These are phyloP conservation scores for Cercophora sp. DNA, from an alignment of 495 filamentous ascomycete genomes.

Conservation along the genomic window DNA sequence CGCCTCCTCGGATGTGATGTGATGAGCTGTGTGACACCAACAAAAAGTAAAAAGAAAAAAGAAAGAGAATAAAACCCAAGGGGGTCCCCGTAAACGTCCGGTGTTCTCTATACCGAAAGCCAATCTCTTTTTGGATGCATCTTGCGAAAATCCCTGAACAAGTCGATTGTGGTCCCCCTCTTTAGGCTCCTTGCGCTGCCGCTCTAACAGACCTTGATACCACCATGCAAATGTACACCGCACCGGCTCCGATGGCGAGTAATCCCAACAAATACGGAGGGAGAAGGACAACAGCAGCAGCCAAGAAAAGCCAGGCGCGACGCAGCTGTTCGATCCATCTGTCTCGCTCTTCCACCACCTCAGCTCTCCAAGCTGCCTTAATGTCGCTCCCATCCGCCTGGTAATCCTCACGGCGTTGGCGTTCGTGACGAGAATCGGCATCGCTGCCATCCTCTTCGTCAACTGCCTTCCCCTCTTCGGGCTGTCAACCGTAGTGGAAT, in stretches of 20 bases:
- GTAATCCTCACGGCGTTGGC: constrained; percentile 11
- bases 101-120: constrained; percentile 11
- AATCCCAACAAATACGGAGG: constrained; percentile 28
- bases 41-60: constrained; percentile 5
- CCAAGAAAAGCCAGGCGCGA: constrained; percentile 24
- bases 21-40: constrained; percentile 5
- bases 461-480: constrained; percentile 29
- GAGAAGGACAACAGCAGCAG: constrained; percentile 35
- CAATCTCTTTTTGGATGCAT: constrained; percentile 12
- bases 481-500: constrained; percentile 50
- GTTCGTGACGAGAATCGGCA: constrained; percentile 14
- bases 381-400: constrained; percentile 5
- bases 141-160: not conserved
- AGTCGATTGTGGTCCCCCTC: not conserved
- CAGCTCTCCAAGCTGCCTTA: constrained; percentile 27
- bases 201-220: constrained; percentile 13
- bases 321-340: constrained; percentile 29
- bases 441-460: constrained; percentile 16
- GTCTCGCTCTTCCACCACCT: constrained; percentile 19
- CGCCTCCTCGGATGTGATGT: constrained; percentile 17
- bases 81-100: too few species aligned
- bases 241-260: constrained; percentile 19
- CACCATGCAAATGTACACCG: constrained; percentile 26
- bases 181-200: not conserved
- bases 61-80: too few species aligned